These are phyloP conservation scores for Phialophora macrospora DNA, from an alignment of 2,329 filamentous ascomycete genomes.

Conservation along the genomic window DNA sequence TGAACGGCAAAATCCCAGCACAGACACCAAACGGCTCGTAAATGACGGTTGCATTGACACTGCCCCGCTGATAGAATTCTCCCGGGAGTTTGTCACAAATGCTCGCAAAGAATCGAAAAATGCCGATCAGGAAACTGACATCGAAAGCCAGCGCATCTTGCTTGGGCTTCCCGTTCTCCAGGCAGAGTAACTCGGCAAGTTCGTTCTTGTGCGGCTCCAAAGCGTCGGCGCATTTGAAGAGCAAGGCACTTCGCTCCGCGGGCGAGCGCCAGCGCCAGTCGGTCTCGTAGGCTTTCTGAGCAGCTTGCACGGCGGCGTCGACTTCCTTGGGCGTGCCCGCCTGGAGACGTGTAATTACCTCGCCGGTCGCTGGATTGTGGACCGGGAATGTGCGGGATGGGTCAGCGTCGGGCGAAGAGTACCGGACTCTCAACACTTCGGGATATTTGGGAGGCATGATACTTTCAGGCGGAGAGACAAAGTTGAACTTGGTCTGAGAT, in stretches of 20 bases:
- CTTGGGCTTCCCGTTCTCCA: slow-evolving; percentile 41
- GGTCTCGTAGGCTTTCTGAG: slow-evolving; percentile 24
- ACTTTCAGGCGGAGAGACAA: not conserved
- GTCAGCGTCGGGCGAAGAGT: slow-evolving; percentile 14
- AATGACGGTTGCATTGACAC: slow-evolving; percentile 22
- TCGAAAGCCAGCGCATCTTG: slow-evolving; percentile 35
- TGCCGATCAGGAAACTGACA: slow-evolving; percentile 32
- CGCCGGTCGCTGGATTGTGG: slow-evolving; percentile 32
- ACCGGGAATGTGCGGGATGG: slow-evolving; percentile 24
- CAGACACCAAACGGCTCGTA: slow-evolving; percentile 28
- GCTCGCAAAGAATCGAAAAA: slow-evolving; percentile 39
- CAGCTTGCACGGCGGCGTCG: slow-evolving; percentile 21
- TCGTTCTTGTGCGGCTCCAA: slow-evolving; percentile 34
- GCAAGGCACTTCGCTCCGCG: slow-evolving; percentile 15
- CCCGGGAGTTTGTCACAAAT: slow-evolving; percentile 33
- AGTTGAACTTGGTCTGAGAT: not conserved
- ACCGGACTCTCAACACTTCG: slow-evolving; percentile 9
- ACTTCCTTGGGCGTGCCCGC: slow-evolving; percentile 17
- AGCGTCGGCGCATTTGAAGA: slow-evolving; percentile 25
- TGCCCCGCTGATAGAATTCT: slow-evolving; percentile 24
- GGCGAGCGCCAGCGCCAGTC: slow-evolving; percentile 26
- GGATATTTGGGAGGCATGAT: slow-evolving; percentile 12
- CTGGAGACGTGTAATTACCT: slow-evolving; percentile 23
- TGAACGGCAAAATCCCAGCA: slow-evolving; percentile 64
- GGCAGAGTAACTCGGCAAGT: slow-evolving; percentile 37